Evolutionary conservation across 2,329 filamentous ascomycete species (phyloP), one percentile per base, ranked within the genome.

Genomic region (Juglanconis oblonga): DNA sequence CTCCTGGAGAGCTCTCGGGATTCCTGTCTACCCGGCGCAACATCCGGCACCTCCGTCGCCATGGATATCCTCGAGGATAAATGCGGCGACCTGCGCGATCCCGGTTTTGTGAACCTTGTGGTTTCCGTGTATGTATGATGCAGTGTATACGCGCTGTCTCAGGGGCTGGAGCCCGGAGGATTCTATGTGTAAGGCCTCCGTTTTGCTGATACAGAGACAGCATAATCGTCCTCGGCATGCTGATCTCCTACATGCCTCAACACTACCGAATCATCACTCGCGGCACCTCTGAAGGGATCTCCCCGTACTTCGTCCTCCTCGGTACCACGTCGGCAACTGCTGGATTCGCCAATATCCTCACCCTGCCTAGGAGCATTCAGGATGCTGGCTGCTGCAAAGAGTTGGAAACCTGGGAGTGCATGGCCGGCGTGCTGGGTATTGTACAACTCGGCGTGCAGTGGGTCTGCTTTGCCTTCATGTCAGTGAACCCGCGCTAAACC

Each of bases 161-260:
- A 38, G 42, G 29, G 45, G 11, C n/a, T n/a, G n/a, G 17, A 31
- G 7, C 24, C 13, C 38, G 48, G 35, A 9, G 11, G 51, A n/a
- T 9, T 24, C n/a, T 14, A 5, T 44, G 13, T 33, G 13, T 32
- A 1, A 24, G 17, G 17, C 17, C 17, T 24, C 17, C 45, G 45
- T 31, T 13, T 35, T 55, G 48, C 70, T 73, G 45, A 73, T 58
- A 5, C 7, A 58, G 32, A 44, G 29, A 11, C 67, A 86, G 83
- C 63, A 71, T 96, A 68, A 91, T 98, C 67, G 81, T 98, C 63
- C 72, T 96, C 67, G 94, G 94, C 59, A 93, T 98, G 68, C 81
- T 97, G 63, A 78, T 96, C 61, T 98, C 94, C 38, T 99, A 99
- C 77, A 83, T 98, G 2, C 95, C 95, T 1, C 95, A 99, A 73